phyloP scores from a whole-genome alignment of 176 grass and related monocot species.

The Poa annua region DNA sequence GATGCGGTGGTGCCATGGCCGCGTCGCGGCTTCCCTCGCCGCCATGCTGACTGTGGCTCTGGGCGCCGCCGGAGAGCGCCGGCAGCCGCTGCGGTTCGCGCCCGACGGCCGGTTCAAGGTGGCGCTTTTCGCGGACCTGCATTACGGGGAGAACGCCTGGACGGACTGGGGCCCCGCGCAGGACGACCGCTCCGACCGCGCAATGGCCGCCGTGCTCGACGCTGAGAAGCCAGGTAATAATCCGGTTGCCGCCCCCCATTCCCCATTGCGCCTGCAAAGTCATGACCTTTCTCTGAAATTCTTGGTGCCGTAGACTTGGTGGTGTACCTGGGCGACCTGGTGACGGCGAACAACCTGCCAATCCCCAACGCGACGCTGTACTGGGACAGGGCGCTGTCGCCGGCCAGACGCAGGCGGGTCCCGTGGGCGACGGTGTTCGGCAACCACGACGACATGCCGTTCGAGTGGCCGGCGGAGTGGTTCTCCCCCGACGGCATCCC shows the following conservation, averaged over 20 bases:
- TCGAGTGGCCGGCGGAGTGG: conserved; percentile 91
- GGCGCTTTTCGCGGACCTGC: conserved; percentile 83
- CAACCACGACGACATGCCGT: conserved; percentile 87
- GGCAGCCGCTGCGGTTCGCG: conserved; percentile 47
- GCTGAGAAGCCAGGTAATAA: conserved; percentile 54
- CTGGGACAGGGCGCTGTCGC: conserved; percentile 75
- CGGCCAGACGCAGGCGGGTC: conserved; percentile 50
- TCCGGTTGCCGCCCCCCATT: too few relatives aligned
- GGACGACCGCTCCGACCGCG: conserved; percentile 69
- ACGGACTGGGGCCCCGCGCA: conserved; percentile 79
- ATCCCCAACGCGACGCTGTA: conserved; percentile 81
- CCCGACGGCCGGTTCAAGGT: conserved; percentile 54
- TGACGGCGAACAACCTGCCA: conserved; percentile 88
- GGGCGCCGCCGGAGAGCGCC: background rate
- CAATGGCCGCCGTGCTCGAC: conserved; percentile 80
- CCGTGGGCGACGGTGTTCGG: conserved; percentile 81
- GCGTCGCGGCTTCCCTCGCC: background rate
- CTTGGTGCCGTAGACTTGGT: conserved; percentile 61
- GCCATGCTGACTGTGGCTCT: conserved; percentile 18
- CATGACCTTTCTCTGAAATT: background rate
- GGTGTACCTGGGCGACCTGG: conserved; percentile 86
- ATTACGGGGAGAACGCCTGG: conserved; percentile 95
- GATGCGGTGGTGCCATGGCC: conserved; percentile 38
- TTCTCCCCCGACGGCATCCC: conserved; percentile 77
- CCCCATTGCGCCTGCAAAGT: too few relatives aligned